phyloP scores from a whole-genome alignment of 352 stramenopile genomes.

The Blastocystis sp. region DNA sequence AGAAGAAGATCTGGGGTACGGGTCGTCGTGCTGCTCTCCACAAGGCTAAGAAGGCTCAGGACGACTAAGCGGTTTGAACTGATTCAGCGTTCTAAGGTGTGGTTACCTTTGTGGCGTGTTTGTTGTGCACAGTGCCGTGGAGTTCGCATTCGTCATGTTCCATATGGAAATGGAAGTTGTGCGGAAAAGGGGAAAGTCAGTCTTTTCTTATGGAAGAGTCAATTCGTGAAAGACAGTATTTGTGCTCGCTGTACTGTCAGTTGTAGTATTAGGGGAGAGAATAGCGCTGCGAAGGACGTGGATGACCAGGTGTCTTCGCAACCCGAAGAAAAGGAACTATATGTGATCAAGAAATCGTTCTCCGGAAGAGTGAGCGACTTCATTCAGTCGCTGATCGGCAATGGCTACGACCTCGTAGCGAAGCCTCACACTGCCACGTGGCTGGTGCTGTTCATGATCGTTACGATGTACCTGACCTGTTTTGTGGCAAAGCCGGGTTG shows the following conservation, averaged over 20 bases:
- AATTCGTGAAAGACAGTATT: neutral
- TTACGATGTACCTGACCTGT: slow-evolving; percentile 46
- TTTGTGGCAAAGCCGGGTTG: slow-evolving; percentile 42
- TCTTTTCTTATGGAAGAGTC: neutral
- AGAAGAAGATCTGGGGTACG: slow-evolving; percentile 74
- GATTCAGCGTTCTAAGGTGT: slow-evolving; percentile 61
- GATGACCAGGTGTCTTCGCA: neutral
- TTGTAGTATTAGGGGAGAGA: neutral
- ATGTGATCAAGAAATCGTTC: slow-evolving; percentile 58
- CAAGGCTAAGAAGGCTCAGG: slow-evolving; percentile 74
- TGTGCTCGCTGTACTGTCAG: neutral
- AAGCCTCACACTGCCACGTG: slow-evolving; percentile 70
- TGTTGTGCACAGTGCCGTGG: neutral
- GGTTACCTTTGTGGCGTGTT: slow-evolving; percentile 32
- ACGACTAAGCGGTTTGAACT: slow-evolving; percentile 56
- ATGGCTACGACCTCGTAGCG: slow-evolving; percentile 66
- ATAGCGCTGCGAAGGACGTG: neutral
- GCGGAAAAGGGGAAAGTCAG: neutral
- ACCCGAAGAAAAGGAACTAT: neutral
- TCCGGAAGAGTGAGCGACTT: slow-evolving; percentile 28
- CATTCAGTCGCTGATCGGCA: slow-evolving; percentile 49
- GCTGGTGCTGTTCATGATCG: slow-evolving; percentile 62
- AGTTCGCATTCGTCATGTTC: neutral
- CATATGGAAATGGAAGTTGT: too few species aligned
- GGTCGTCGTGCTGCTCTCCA: slow-evolving; percentile 74